Conservation (phyloP, 305 asterid genomes). For the Solanum hybrid region DNA sequence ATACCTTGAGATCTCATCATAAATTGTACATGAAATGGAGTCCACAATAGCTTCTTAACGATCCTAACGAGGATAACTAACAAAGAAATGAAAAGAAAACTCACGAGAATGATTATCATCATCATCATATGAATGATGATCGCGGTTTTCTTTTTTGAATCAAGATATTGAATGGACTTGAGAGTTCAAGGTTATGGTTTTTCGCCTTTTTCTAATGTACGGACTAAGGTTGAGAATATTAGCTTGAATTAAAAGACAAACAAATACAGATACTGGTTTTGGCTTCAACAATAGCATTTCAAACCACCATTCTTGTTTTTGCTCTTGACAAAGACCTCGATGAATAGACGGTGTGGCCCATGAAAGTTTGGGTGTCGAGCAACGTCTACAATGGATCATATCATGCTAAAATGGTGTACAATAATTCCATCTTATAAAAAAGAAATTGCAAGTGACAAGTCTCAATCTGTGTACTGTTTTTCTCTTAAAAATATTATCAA, state of each 20-base stretch:
- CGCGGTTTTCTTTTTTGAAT: not conserved
- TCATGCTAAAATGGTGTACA: not conserved
- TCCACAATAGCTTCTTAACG: conserved; percentile 35
- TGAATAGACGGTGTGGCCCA: not conserved
- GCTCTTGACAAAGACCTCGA: not conserved
- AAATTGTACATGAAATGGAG: conserved; percentile 25
- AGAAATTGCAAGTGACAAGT: not conserved
- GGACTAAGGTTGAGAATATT: not conserved
- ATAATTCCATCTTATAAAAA: not conserved
- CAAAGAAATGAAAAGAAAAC: conserved; percentile 20
- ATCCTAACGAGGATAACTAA: conserved; percentile 14
- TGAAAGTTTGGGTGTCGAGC: not conserved
- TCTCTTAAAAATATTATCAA: not conserved
- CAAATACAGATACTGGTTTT: not conserved
- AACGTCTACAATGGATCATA: not conserved
- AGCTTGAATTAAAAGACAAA: not conserved
- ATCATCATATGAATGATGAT: conserved; percentile 9
- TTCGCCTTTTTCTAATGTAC: not conserved
- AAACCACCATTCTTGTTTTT: not conserved
- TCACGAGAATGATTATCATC: conserved; percentile 6
- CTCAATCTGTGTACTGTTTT: not conserved
- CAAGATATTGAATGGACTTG: not conserved
- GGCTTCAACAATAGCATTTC: not conserved
- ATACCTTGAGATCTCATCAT: conserved; percentile 49
- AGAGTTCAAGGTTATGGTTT: not conserved